Evolutionary conservation across 2,329 filamentous ascomycete species (phyloP), one percentile per base, ranked within the genome.

Genomic region (Sclerotiophoma versabilis): DNA sequence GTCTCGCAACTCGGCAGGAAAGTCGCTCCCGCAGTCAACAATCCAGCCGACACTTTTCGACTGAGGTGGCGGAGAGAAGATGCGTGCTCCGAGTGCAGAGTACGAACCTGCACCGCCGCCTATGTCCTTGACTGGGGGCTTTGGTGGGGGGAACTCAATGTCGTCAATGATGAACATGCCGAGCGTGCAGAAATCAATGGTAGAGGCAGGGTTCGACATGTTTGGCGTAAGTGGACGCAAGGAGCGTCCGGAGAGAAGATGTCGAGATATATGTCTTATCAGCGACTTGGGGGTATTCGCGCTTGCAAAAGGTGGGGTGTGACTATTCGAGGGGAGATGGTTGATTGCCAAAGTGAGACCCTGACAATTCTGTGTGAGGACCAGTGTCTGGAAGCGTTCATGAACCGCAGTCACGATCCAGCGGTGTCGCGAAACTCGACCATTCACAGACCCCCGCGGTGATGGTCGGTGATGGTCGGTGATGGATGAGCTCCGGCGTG

Each of bases 61-160:
- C 38, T 81, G 65, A 7, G 75, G 69, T 3, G 86, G 82, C 2
- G 91, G 90, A 4, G 92, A 93, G 72, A 96, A 89, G 42, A 99
- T 81, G 26, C 95, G 90, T 15, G 95, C 95, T 17, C 95, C 95
- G 6, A 98, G 80, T 7, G 92, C 92, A 8, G 90, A 88, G 74
- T 91, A 98, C 2, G 92, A 85, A 22, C 93, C 95, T 23, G 90
- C 95, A 20, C 95, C 95, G 46, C 95, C 95, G n/a, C 95, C 81
- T 17, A 97, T 84, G 69, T 93, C 83, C 65, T 84, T 85, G 32
- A 89, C 88, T 11, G 88, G 82, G 4, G 88, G 84, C 50, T 79
- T 87, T 34, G 89, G 86, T 3, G 88, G 87, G 26, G 85, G 81
- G 68, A 92, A 96, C 66, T 97, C 90, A 66, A 98, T 98, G 57